A percentile compares a stretch with the other conserved stretches of the same genome.
phyloP scores from a whole-genome alignment of 441 rosid genomes.

The Breynia disticha region DNA sequence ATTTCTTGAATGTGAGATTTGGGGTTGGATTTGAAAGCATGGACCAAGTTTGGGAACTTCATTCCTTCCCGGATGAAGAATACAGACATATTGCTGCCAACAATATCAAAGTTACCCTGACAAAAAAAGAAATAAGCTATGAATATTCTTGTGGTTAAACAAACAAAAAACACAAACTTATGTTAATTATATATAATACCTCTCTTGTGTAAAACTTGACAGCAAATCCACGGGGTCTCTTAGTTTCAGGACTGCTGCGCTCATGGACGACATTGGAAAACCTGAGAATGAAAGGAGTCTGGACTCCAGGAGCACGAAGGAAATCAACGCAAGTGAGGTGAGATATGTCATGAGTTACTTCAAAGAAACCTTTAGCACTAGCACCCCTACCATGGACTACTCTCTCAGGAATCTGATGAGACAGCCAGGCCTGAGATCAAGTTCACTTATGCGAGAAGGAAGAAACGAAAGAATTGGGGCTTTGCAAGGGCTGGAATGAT shows the following conservation, averaged over 20 bases:
- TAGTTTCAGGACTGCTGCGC: slow-evolving; percentile 92
- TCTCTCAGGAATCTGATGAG: slow-evolving; percentile 95
- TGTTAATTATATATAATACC: no score
- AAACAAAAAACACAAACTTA: no score
- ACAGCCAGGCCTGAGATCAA: no score
- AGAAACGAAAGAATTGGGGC: no score
- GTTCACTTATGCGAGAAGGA: slow-evolving; percentile 36
- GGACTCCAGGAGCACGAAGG: slow-evolving; percentile 92
- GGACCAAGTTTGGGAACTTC: slow-evolving; percentile 75
- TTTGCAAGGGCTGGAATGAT: no score
- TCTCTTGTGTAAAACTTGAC: slow-evolving; percentile 97
- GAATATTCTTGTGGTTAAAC: no score
- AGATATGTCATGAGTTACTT: slow-evolving; percentile 60
- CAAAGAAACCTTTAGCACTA: slow-evolving; percentile 69
- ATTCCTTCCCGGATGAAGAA: slow-evolving; percentile 70
- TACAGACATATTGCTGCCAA: slow-evolving; percentile 77
- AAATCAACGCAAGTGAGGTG: slow-evolving; percentile 82
- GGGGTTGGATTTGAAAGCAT: slow-evolving; percentile 68
- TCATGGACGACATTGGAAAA: slow-evolving; percentile 90
- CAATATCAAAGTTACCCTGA: slow-evolving; percentile 77
- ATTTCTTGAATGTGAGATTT: slow-evolving; percentile 73
- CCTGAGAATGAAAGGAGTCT: slow-evolving; percentile 89
- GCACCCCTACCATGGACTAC: slow-evolving; percentile 99
- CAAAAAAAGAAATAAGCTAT: no score
- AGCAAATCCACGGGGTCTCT: slow-evolving; percentile 97